Evolutionary conservation across 2,329 filamentous ascomycete genomes (phyloP).

Genomic region (Botrytis elliptica): DNA sequence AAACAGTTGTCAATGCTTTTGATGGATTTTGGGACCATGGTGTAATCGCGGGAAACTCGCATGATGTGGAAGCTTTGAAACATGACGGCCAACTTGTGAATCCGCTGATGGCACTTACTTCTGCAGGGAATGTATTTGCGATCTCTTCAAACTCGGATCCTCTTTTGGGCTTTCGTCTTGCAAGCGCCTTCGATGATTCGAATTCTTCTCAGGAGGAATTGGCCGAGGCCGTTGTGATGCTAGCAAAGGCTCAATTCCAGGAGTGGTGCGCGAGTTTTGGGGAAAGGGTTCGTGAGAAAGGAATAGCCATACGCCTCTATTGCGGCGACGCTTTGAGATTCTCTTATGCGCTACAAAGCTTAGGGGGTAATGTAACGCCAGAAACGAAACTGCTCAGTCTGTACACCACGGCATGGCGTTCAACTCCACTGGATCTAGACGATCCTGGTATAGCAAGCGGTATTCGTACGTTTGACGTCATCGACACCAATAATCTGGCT

Average conservation of each 20-base stretch:
- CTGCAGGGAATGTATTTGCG: not conserved
- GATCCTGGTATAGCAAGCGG: not conserved
- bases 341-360: slow-evolving; percentile 23
- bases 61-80: not conserved
- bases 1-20: not conserved
- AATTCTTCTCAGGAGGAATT: not conserved
- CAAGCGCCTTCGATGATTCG: slow-evolving; percentile 20
- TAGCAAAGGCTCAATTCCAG: slow-evolving; percentile 16
- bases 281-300: not conserved
- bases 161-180: slow-evolving; percentile 22
- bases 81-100: slow-evolving; percentile 7
- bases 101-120: slow-evolving; percentile 22
- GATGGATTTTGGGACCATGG: not conserved
- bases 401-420: slow-evolving; percentile 1
- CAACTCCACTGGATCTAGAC: not conserved
- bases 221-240: slow-evolving; percentile 1
- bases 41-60: slow-evolving; percentile 9
- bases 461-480: slow-evolving; percentile 7
- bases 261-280: slow-evolving; percentile 19
- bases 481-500: slow-evolving; percentile 26
- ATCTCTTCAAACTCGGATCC: slow-evolving; percentile 24
- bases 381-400: not conserved
- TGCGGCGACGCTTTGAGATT: slow-evolving; percentile 26
- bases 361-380: not conserved
- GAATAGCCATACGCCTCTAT: slow-evolving; percentile 20